Evolutionary conservation across 164 flowering plant species (phyloP), one percentile per base, ranked within the genome.

Genomic region (Saururus chinensis): DNA sequence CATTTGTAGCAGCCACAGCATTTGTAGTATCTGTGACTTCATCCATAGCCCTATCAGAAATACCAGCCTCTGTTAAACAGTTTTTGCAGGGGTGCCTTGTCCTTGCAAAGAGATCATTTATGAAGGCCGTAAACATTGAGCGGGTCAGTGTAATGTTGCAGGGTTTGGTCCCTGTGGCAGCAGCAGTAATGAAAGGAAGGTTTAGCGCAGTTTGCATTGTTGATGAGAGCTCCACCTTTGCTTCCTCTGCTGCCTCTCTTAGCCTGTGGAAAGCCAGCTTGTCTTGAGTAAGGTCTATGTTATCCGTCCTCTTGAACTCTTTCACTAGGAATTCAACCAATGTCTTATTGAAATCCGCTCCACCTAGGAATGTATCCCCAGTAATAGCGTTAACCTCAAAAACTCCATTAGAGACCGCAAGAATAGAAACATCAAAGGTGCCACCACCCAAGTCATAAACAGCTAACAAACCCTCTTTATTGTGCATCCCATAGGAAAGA

Each of bases 321-420:
- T n/a, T n/a, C n/a, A n/a, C n/a, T n/a, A n/a, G n/a, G n/a, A n/a
- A n/a, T n/a, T n/a, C n/a, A n/a, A n/a, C n/a, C n/a, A n/a, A n/a
- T n/a, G n/a, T n/a, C n/a, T n/a, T n/a, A n/a, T 75, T 40, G 75
- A 73, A 40, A 53, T 66, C n/a, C n/a, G n/a, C n/a, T n/a, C n/a
- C n/a, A n/a, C n/a, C n/a, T n/a, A n/a, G n/a, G n/a, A n/a, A n/a
- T 8, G 81, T 77, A 57, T 77, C 81, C 0, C 81, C 81, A 60
- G 67, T 72, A 4, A 78, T 75, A 19, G 81, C 67, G 63, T 75
- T 75, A 5, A 76, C 76, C 73, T 76, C 79, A 53, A 76, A 76
- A 52, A 73, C 74, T 19, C 76, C 79, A 70, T 66, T 71, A 3
- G 72, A 74, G 35, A 77, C 68, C 56, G 72, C 81, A 19, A 75